Evolutionary conservation across 495 filamentous ascomycete species (phyloP).

Genomic region (Neurospora sp.): DNA sequence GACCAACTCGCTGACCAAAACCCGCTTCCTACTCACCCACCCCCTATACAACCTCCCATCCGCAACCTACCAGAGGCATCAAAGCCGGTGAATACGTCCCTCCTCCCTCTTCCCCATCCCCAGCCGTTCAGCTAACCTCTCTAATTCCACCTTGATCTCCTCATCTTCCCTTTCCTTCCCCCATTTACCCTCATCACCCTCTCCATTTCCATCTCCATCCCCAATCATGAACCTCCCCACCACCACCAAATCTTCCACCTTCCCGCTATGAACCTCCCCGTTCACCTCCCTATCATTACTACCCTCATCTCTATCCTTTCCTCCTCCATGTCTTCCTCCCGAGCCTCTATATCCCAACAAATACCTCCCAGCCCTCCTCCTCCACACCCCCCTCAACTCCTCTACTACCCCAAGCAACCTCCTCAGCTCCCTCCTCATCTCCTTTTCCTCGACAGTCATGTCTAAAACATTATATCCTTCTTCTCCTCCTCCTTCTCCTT

Average conservation of each 20-base stretch:
- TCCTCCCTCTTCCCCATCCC: neutral
- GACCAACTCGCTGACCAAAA: neutral
- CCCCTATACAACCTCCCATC: neutral
- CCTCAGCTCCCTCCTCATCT: neutral
- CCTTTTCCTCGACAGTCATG: neutral
- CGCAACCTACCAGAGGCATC: neutral
- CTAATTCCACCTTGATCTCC: neutral
- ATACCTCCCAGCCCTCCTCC: neutral
- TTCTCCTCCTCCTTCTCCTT: neutral
- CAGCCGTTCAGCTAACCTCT: neutral
- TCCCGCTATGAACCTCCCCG: neutral
- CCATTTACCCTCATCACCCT: neutral
- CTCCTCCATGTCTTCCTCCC: neutral
- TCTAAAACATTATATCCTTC: neutral
- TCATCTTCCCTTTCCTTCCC: neutral
- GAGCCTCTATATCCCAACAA: neutral
- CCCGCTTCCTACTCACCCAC: too few species aligned
- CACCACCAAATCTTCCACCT: neutral
- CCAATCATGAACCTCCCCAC: neutral
- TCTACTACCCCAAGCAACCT: neutral
- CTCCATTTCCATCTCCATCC: neutral
- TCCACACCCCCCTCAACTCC: neutral
- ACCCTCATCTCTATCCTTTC: neutral
- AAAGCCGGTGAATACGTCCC: neutral
- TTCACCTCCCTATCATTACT: neutral